A percentile compares a stretch with the other conserved stretches of the same genome.
These are phyloP conservation scores for Phytomonas sp. DNA, from an alignment of 208 protist genomes.

Conservation along the genomic window DNA sequence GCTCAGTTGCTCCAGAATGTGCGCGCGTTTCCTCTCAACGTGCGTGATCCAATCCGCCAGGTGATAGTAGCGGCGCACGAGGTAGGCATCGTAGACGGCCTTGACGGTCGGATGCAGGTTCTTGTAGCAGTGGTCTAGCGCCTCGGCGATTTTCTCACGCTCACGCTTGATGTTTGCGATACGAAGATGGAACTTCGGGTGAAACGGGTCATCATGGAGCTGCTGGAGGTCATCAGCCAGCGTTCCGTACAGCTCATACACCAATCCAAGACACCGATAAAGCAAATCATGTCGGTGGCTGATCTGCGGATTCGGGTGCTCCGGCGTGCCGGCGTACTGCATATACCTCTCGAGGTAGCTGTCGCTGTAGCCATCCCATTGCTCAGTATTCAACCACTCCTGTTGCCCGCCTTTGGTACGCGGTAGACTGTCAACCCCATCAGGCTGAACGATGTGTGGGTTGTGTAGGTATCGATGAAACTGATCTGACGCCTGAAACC, in stretches of 20 bases:
- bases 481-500: slow-evolving; percentile 63
- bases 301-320: slow-evolving; percentile 55
- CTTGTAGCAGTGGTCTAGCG: slow-evolving; percentile 64
- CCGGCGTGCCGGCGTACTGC: slow-evolving; percentile 74
- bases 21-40: slow-evolving; percentile 61
- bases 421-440: slow-evolving; percentile 64
- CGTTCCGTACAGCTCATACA: slow-evolving; percentile 70
- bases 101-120: slow-evolving; percentile 77
- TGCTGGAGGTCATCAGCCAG: slow-evolving; percentile 66
- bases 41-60: slow-evolving; percentile 68
- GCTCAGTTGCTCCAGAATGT: slow-evolving; percentile 49
- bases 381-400: slow-evolving; percentile 84
- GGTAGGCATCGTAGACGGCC: slow-evolving; percentile 76
- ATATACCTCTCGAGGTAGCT: slow-evolving; percentile 74
- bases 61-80: slow-evolving; percentile 79
- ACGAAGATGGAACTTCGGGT: slow-evolving; percentile 63
- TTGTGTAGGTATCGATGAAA: slow-evolving; percentile 83
- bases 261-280: slow-evolving; percentile 44
- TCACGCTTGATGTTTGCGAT: slow-evolving; percentile 47
- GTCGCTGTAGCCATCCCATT: slow-evolving; percentile 83
- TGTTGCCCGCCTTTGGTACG: slow-evolving; percentile 76
- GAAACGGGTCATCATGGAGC: slow-evolving; percentile 76
- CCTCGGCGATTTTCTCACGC: slow-evolving; percentile 53
- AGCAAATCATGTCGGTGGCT: slow-evolving; percentile 48
- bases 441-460: slow-evolving; percentile 75